Percentiles rank a stretch among this genome's conserved stretches.
Conservation (phyloP, 1,284 basidiomycete genomes). For the Bondarzewia mesenterica region DNA sequence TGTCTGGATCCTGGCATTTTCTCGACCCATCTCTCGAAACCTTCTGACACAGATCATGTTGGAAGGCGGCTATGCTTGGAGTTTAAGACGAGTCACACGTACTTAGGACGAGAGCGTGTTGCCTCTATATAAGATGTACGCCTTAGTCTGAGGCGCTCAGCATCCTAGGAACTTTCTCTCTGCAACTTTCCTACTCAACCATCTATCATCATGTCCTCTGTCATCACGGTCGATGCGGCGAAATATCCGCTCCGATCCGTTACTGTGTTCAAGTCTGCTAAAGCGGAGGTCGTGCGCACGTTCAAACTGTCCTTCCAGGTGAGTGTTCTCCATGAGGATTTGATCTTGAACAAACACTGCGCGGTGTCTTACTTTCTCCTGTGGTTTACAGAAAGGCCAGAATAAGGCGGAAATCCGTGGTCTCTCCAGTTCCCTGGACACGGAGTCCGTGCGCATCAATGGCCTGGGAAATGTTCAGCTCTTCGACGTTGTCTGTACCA, state of each 20-base stretch:
- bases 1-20: too few relatives aligned
- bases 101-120: too few relatives aligned
- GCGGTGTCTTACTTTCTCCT: too few relatives aligned
- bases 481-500: constrained; percentile 39
- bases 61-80: too few relatives aligned
- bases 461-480: constrained; percentile 36
- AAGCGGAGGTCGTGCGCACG: constrained; percentile 26
- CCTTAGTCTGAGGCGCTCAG: too few relatives aligned
- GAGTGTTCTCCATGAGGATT: too few relatives aligned
- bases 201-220: constrained; percentile 7
- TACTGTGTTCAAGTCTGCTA: constrained; percentile 27
- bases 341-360: too few relatives aligned
- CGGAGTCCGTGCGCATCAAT: constrained; percentile 39
- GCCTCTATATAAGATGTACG: too few relatives aligned
- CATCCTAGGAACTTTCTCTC: neutral
- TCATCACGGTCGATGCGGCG: constrained; percentile 15
- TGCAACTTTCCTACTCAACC: too few relatives aligned
- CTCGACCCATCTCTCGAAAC: too few relatives aligned
- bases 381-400: constrained; percentile 32
- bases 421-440: constrained; percentile 39
- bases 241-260: constrained; percentile 25
- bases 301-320: constrained; percentile 26
- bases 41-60: too few relatives aligned
- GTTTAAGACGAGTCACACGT: too few relatives aligned
- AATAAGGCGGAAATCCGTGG: constrained; percentile 39